phyloP scores from a whole-genome alignment of 2,329 filamentous ascomycete species.

The Pseudohalonectria lignicola region DNA sequence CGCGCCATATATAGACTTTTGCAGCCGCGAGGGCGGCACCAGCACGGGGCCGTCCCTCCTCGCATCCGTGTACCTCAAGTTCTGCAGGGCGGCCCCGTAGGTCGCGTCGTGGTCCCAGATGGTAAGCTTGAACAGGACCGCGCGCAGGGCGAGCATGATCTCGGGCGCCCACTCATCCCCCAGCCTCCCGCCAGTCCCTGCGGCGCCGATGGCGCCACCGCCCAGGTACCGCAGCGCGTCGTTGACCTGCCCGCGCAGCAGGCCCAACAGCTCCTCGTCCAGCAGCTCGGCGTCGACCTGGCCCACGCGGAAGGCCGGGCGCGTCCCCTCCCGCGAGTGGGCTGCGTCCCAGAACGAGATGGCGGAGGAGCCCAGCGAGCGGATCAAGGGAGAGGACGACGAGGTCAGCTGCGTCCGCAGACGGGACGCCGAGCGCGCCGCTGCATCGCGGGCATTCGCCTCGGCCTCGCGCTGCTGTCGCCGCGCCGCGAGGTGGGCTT shows the following conservation, averaged over 20 bases:
- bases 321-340: conserved; percentile 64
- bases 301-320: conserved; percentile 82
- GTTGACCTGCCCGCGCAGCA: conserved; percentile 76
- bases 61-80: conserved; percentile 81
- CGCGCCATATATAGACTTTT: conserved; percentile 76
- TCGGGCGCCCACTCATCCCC: conserved; percentile 82
- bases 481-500: conserved; percentile 74
- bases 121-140: conserved; percentile 82
- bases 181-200: too few species aligned
- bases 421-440: conserved; percentile 24
- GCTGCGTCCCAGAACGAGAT: conserved; percentile 58
- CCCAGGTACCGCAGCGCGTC: conserved; percentile 84
- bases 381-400: conserved; percentile 41
- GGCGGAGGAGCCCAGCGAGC: conserved; percentile 44
- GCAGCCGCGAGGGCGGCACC: conserved; percentile 62
- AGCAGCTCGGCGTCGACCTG: conserved; percentile 94
- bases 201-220: conserved; percentile 24
- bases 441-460: conserved; percentile 42
- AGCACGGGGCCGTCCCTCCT: conserved; percentile 51
- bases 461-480: conserved; percentile 65
- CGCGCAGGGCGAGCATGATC: conserved; percentile 66
- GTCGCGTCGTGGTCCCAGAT: conserved; percentile 96
- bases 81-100: conserved; percentile 88
- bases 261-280: conserved; percentile 81
- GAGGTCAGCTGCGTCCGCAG: conserved; percentile 34